Evolutionary conservation across 257 asterid genomes (phyloP).

Genomic region (Nicotiana paniculata): DNA sequence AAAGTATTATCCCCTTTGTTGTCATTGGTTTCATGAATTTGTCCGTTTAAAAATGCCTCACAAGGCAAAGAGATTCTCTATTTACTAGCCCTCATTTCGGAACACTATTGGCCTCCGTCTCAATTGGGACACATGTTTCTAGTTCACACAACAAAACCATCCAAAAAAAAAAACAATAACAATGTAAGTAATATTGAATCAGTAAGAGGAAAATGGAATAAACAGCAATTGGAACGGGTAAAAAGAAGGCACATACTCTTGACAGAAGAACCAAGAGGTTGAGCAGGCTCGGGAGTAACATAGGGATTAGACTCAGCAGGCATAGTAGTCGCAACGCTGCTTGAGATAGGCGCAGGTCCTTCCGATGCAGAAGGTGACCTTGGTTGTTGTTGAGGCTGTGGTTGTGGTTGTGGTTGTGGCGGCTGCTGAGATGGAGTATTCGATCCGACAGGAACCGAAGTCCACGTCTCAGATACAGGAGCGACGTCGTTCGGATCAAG

Average conservation of each 20-base stretch:
- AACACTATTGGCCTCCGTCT: background rate
- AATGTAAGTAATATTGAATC: background rate
- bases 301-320: conserved; percentile 82
- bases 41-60: background rate
- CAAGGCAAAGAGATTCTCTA: background rate
- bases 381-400: background rate
- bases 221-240: background rate
- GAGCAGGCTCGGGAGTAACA: conserved; percentile 45
- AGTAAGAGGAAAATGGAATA: background rate
- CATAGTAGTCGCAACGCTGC: conserved; percentile 51
- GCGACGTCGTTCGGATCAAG: conserved; percentile 58
- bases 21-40: background rate
- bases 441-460: conserved; percentile 27
- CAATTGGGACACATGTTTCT: background rate
- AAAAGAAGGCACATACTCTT: conserved; percentile 21
- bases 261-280: conserved; percentile 30
- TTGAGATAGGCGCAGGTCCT: conserved; percentile 26
- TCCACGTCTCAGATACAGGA: conserved; percentile 58
- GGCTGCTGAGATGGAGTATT: conserved; percentile 12
- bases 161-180: no score
- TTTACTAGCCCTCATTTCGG: background rate
- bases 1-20: background rate
- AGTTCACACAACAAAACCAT: background rate
- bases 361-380: conserved; percentile 17
- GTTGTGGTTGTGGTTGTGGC: no score